These are phyloP conservation scores for Entelexis paramagnoliae DNA, from an alignment of 1,139 yeast species.

Conservation along the genomic window DNA sequence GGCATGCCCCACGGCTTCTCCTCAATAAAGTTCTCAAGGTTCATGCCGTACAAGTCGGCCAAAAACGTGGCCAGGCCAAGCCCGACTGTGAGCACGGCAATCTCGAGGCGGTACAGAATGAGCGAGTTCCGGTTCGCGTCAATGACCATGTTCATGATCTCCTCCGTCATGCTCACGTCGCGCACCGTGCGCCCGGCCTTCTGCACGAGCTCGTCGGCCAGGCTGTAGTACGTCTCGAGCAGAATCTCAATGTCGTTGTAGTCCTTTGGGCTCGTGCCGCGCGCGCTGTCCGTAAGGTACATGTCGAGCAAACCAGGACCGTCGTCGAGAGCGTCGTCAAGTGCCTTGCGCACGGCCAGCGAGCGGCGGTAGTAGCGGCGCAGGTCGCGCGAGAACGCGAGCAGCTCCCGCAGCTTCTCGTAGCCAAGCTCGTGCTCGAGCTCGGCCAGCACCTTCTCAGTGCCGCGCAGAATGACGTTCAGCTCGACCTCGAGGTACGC, in stretches of 20 bases:
- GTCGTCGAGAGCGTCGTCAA: constrained; percentile 75
- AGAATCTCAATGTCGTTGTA: constrained; percentile 71
- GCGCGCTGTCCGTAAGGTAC: constrained; percentile 48
- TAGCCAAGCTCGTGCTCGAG: constrained; percentile 78
- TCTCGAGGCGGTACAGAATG: constrained; percentile 77
- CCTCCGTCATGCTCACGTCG: constrained; percentile 87
- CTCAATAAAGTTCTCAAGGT: constrained; percentile 79
- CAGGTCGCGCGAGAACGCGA: constrained; percentile 65
- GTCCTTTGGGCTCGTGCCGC: constrained; percentile 24
- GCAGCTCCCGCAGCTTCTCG: constrained; percentile 60
- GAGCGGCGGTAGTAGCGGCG: constrained; percentile 74
- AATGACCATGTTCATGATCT: constrained; percentile 79
- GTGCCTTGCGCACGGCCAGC: constrained; percentile 62
- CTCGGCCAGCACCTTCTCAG: constrained; percentile 62
- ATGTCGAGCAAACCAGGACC: constrained; percentile 82
- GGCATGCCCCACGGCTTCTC: constrained; percentile 60
- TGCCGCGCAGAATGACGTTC: constrained; percentile 52
- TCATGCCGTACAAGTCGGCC: constrained; percentile 91
- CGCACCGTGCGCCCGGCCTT: constrained; percentile 72
- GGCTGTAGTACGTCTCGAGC: constrained; percentile 80
- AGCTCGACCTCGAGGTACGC: constrained; percentile 75
- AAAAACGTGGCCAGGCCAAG: constrained; percentile 66
- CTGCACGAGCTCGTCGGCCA: constrained; percentile 90
- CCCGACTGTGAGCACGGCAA: constrained; percentile 78
- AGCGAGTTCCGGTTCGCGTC: constrained; percentile 89